Base-by-base conservation (phyloP, 2,329 filamentous ascomycete genomes). In the Colletotrichum karsti region DNA sequence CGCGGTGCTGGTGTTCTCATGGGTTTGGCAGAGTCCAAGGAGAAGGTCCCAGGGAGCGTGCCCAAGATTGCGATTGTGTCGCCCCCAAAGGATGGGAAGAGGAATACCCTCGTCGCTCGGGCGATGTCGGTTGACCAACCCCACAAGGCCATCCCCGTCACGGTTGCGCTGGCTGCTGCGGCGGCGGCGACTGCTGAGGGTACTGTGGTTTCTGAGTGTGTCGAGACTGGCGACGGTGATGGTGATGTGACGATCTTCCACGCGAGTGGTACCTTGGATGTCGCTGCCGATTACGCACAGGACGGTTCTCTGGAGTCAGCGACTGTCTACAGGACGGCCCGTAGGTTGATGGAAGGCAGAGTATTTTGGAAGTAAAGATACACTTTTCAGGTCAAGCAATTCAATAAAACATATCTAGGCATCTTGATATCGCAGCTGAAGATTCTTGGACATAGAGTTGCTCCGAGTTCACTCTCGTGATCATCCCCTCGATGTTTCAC, bases 31-130 rank as follows among this genome's bases (percentile, higher is more conserved):
- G 71, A 75, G 12, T 70, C 73, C 2, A 71, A 77, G 46, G 71
- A 67, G 0, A 15, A 63, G 5, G 85, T 85, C 7, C 83, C 85
- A 0, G 83, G 85, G 0, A 88, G 87, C 2, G 86, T 92, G 1
- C 90, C 91, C 1, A 91, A 92, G 74, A 88, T 92, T 39, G 86
- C 84, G 13, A 78, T 91, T 15, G 82, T 90, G 1, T 85, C 84
- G 4, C 71, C 72, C 35, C 77, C 80, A n/a, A 54, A 10, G 13
- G 69, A 80, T 2, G 80, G 84, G 72, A 69, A 83, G 4, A 5
- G 2, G 1, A 54, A 69, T 39, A 68, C 56, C 5, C 28, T 74
- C 8, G 74, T 83, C 2, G 82, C 81, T n/a, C 78, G 83, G n/a
- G 83, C 84, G 18, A 77, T 89, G 58, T 88, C 85, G 1, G 86